These are phyloP conservation scores for Orbilia blumenaviensis DNA, from an alignment of 2,329 filamentous ascomycete genomes.

Conservation along the genomic window DNA sequence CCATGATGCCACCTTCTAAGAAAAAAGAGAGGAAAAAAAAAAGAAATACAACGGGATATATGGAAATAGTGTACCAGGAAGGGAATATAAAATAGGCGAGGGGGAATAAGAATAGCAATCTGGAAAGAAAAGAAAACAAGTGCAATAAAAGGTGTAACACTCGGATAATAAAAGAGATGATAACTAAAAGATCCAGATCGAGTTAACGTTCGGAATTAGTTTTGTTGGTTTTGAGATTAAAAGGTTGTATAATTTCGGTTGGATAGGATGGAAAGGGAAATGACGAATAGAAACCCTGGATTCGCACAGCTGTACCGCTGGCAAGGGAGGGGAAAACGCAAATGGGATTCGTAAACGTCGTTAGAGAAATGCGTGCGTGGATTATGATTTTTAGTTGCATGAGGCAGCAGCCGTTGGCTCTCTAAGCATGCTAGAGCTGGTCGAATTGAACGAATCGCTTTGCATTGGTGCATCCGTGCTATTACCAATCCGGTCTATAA, in stretches of 20 bases:
- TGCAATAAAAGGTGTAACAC: not conserved
- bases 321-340: slow-evolving; percentile 17
- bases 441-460: slow-evolving; percentile 33
- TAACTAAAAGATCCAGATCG: slow-evolving; percentile 15
- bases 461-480: slow-evolving; percentile 63
- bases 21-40: slow-evolving; percentile 41
- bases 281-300: slow-evolving; percentile 19
- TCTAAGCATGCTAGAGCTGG: slow-evolving; percentile 47
- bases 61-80: slow-evolving; percentile 47
- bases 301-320: slow-evolving; percentile 1
- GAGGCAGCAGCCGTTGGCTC: slow-evolving; percentile 46
- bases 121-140: slow-evolving; percentile 43
- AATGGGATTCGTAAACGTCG: slow-evolving; percentile 45
- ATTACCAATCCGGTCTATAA: slow-evolving; percentile 70
- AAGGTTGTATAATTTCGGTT: slow-evolving; percentile 12
- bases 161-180: slow-evolving; percentile 1
- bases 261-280: not conserved
- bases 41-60: slow-evolving; percentile 15
- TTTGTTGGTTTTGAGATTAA: slow-evolving; percentile 24
- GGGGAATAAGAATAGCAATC: slow-evolving; percentile 42
- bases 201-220: slow-evolving; percentile 15
- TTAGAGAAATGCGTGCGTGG: not conserved
- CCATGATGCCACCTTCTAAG: slow-evolving; percentile 53
- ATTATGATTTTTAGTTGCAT: slow-evolving; percentile 40
- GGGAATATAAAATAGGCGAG: slow-evolving; percentile 38